Evolutionary conservation across 1,139 yeast species (phyloP), one percentile per base, ranked within the genome.

Genomic region (Candida sojae): DNA sequence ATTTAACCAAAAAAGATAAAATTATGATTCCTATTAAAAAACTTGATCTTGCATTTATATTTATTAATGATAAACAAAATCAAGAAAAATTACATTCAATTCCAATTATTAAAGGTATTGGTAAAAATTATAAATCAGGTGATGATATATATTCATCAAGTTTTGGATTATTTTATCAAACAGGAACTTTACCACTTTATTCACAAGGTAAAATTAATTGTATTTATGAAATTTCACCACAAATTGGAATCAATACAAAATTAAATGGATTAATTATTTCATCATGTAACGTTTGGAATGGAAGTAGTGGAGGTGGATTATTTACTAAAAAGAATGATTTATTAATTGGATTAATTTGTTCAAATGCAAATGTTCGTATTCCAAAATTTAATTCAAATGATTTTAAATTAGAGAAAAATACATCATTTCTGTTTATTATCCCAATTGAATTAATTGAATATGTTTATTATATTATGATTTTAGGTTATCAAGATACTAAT

Each of bases 301-400:
- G 92, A 0, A 84, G 90, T 1, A 82, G 88, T 1, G 92, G 92
- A 0, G 92, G 92, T 0, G 89, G 85, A 0, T 60, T 84, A 3
- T 71, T 81, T 48, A 68, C 71, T 47, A 42, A 50, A 2, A 68
- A 72, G 47, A 42, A 50, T 25, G 39, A 33, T 17, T 63, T 69
- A 37, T 63, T 85, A 5, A 59, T 83, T 10, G 88, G 88, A 0
- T 60, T 84, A 35, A 78, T 86, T 68, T 82, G 88, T 34, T 82
- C 88, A 31, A 86, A 86, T 61, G 92, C 78, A 11, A 72, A 71
- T 48, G 68, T 74, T 1, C 59, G 56, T 34, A 47, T 58, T 1
- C 68, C 71, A 4, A 17, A 33, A 13, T 30, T 42, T 13, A 28
- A 32, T 4, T 49, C 48, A 4, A 55, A 54, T 37, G 46, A 44